phyloP scores from a whole-genome alignment of 2,329 filamentous ascomycete species.

The Scytalidium sp. region DNA sequence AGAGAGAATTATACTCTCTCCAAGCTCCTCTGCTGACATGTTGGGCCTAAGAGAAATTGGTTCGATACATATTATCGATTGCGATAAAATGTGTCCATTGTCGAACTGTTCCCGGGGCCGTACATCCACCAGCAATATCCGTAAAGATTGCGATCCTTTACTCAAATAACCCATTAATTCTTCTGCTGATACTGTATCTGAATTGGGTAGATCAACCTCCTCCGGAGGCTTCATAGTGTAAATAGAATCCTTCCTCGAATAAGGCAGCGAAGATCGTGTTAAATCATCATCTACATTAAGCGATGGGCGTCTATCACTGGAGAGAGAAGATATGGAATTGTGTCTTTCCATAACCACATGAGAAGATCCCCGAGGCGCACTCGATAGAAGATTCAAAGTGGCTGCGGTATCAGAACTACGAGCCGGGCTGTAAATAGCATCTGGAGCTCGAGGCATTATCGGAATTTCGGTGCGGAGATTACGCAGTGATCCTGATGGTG shows the following conservation, averaged over 20 bases:
- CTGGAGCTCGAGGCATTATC: constrained; percentile 28
- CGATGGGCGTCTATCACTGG: constrained; percentile 19
- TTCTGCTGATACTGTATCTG: constrained; percentile 42
- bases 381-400: constrained; percentile 19
- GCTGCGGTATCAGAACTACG: constrained; percentile 22
- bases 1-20: constrained; percentile 67
- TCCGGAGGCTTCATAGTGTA: background rate
- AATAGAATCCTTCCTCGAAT: constrained; percentile 3
- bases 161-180: constrained; percentile 70
- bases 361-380: constrained; percentile 21
- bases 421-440: constrained; percentile 31
- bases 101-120: constrained; percentile 79
- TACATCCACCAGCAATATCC: constrained; percentile 83
- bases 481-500: constrained; percentile 15
- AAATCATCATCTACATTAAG: constrained; percentile 11
- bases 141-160: constrained; percentile 46
- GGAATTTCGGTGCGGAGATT: constrained; percentile 21
- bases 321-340: constrained; percentile 20
- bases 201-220: constrained; percentile 14
- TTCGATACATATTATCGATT: constrained; percentile 85
- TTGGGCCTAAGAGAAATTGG: constrained; percentile 71
- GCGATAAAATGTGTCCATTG: constrained; percentile 81
- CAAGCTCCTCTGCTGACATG: constrained; percentile 58
- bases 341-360: constrained; percentile 16
- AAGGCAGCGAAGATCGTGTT: constrained; percentile 20